Conservation (phyloP, 345 rosid genomes). For the Eucalyptus globulus region DNA sequence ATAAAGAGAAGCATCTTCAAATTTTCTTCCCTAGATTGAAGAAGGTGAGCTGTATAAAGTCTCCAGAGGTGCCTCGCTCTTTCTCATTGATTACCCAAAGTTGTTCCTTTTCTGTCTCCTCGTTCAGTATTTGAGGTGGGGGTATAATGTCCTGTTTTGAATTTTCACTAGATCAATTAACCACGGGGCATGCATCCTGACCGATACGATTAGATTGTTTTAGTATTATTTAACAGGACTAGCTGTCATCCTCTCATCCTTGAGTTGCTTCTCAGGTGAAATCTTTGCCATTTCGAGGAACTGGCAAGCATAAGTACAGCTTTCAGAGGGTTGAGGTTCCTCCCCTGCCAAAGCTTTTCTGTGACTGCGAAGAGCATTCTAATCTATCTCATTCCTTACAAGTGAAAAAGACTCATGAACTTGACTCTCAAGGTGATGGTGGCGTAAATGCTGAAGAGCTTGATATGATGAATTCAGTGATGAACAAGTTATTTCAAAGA, state of each 20-base stretch:
- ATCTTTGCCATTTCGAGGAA: conserved; percentile 58
- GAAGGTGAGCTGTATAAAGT: conserved; percentile 25
- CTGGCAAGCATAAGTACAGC: conserved; percentile 88
- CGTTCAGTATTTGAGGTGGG: neutral
- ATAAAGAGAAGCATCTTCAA: conserved; percentile 22
- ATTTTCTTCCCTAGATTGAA: conserved; percentile 62
- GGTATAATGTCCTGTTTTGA: neutral
- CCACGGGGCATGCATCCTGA: neutral
- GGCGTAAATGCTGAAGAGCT: conserved; percentile 49
- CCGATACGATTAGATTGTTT: neutral
- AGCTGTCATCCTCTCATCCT: neutral
- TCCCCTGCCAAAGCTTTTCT: conserved; percentile 48
- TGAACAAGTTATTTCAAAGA: conserved; percentile 55
- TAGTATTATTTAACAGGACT: neutral
- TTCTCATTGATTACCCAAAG: neutral
- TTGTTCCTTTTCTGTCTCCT: neutral
- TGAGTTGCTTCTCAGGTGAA: conserved; percentile 37
- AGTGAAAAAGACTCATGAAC: conserved; percentile 5
- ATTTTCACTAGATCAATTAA: neutral
- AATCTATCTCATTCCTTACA: conserved; percentile 2
- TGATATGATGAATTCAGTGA: conserved; percentile 61
- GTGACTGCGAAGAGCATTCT: conserved; percentile 87
- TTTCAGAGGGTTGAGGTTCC: conserved; percentile 54
- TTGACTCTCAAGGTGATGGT: conserved; percentile 11
- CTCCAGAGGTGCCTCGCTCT: neutral